Base-by-base conservation (phyloP, 495 filamentous ascomycete genomes). In the Trichoderma parareesei region DNA sequence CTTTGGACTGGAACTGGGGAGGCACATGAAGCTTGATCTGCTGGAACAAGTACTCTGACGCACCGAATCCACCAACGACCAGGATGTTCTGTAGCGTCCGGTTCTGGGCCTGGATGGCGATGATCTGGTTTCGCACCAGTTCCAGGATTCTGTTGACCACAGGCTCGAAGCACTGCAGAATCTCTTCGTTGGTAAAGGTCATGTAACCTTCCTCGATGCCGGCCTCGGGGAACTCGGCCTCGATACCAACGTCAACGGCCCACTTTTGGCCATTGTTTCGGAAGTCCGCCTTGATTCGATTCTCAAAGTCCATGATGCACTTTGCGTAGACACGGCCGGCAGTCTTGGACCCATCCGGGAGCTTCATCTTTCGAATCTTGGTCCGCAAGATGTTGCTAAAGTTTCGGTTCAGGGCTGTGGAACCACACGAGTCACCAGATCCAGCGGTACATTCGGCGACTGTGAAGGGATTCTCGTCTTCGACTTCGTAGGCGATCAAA, bases 131-230 rank as follows among this genome's bases (percentile, higher is more conserved):
- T 65, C 87, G 77, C 49, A 90, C 87, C 62, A 90, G 81, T 73
- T 89, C 87, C 64, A 90, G 70, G 67, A 90, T 89, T 67, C 87
- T 79, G 76, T 90, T 90, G 33, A 90, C 87, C 38, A 88, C 86
- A 33, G 87, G 87, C 75, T 90, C 87, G 73, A 90, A 90, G 76
- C 87, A 90, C 75, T 89, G 87, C 64, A 90, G 79, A 67, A 90
- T 90, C 73, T 90, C 87, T 76, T 90, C 87, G 72, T 90, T 89
- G 38, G 86, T 90, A 69, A 90, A 90, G n/a, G 87, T 89, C 87
- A 90, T 90, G 79, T 89, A 90, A 33, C 87, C 87, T 70, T 90
- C 87, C 71, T 89, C 87, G 64, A 90, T 90, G 65, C 87, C 87
- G 38, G 87, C 87, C 72, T 90, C 87, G 67, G 87, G 87, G 74